Conservation (phyloP, 768 basidiomycete genomes). For the Psilocybe cubensis region DNA sequence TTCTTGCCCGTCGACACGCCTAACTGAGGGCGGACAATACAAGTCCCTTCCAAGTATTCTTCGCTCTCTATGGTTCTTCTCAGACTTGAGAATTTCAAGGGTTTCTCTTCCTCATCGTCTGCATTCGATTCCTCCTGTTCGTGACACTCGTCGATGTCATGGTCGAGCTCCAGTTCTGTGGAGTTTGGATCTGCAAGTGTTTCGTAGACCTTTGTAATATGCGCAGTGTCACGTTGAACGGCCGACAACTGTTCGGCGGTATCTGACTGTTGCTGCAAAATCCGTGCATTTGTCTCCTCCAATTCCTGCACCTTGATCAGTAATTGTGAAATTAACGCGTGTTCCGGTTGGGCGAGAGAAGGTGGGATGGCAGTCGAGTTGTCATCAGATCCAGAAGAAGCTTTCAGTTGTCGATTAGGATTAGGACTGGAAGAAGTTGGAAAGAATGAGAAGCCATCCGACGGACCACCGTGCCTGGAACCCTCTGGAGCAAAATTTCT, state of each 20-base stretch:
- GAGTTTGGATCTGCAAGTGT: conserved; percentile 59
- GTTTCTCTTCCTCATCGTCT: conserved; percentile 28
- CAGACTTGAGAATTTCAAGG: conserved; percentile 54
- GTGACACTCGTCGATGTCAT: conserved; percentile 15
- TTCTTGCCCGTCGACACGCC: conserved; percentile 24
- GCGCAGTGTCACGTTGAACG: conserved; percentile 73
- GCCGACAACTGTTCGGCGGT: conserved; percentile 65
- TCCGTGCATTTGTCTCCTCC: conserved; percentile 71
- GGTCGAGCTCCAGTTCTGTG: conserved; percentile 46
- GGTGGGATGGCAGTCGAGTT: not conserved
- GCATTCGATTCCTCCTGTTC: not conserved
- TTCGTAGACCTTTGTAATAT: conserved; percentile 72
- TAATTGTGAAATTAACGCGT: conserved; percentile 69
- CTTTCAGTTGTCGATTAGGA: not conserved
- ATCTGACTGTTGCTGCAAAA: conserved; percentile 64
- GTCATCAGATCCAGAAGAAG: not conserved
- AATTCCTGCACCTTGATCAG: conserved; percentile 77
- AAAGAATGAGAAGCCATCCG: conserved; percentile 31
- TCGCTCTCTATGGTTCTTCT: conserved; percentile 43
- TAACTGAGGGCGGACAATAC: conserved; percentile 18
- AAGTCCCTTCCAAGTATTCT: conserved; percentile 21
- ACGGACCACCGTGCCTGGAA: conserved; percentile 40
- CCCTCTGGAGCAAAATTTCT: conserved; percentile 68
- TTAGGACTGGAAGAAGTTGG: conserved; percentile 26
- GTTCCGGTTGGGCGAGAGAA: conserved; percentile 45